Evolutionary conservation across 257 asterid genomes (phyloP).

Genomic region (Striga asiatica): DNA sequence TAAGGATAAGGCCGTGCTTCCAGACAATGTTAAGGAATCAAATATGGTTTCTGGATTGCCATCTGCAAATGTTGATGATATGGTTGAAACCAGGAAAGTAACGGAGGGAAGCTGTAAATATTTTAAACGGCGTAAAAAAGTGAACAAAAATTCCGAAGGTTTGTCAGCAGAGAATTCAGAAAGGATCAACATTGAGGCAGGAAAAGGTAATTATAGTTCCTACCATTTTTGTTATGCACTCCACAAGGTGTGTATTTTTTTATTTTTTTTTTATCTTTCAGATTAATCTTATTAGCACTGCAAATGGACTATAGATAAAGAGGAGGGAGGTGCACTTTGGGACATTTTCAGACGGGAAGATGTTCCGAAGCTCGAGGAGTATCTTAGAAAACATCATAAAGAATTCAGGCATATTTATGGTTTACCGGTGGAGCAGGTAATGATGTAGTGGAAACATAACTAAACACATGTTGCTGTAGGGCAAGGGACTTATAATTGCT

Average conservation of each 20-base stretch:
- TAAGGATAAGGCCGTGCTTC: neutral
- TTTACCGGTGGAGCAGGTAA: conserved; percentile 35
- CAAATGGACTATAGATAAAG: conserved; percentile 8
- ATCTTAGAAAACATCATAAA: conserved; percentile 38
- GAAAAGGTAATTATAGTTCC: conserved; percentile 12
- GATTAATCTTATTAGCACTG: neutral
- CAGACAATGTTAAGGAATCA: neutral
- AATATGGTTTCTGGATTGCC: neutral
- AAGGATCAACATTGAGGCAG: conserved; percentile 9
- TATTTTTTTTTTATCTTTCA: no score
- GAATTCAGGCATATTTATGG: conserved; percentile 40
- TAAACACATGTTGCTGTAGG: neutral
- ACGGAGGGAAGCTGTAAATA: neutral
- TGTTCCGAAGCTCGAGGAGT: conserved; percentile 44
- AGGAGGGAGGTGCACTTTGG: conserved; percentile 55
- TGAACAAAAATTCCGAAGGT: neutral
- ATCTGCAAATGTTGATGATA: neutral
- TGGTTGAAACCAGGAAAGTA: neutral
- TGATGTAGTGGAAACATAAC: neutral
- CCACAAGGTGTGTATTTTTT: conserved; percentile 6
- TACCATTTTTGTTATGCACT: neutral
- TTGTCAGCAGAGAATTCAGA: conserved; percentile 4
- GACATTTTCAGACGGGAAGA: conserved; percentile 58
- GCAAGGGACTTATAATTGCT: neutral
- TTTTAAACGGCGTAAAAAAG: neutral